Base-by-base conservation (phyloP, 768 basidiomycete species). In the Symmetrospora coprosmae region DNA sequence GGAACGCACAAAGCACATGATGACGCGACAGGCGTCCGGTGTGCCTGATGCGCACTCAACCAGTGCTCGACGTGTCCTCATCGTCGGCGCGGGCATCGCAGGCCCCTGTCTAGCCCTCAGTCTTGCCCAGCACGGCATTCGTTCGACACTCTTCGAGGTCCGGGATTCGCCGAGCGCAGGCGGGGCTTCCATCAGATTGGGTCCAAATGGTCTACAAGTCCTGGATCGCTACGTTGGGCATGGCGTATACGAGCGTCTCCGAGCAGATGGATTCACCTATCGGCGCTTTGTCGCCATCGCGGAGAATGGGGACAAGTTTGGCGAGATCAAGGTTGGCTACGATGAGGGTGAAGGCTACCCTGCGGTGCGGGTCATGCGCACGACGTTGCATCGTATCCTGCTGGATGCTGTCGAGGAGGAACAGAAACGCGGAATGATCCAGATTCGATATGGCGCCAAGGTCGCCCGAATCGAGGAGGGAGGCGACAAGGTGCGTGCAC, bases 61-160 rank as follows among this genome's bases (percentile, higher is more conserved):
- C n/a, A n/a, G n/a, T n/a, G n/a, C n/a, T n/a, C n/a, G n/a, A n/a
- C 61, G 28, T 33, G 53, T 40, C 25, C 35, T 52, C 16, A 61
- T 52, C 48, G 23, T 52, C 19, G 60, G 60, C 11, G 60, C 35
- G 2, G 60, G 53, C 33, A 46, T 34, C 19, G 61, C 62, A 41
- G 62, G 48, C 16, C 62, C 56, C 35, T 6, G 4, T 23, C n/a
- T 69, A 17, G 68, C 68, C 19, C 33, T 67, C 3, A 19, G 60
- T 27, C 58, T 69, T 4, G 67, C 67, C 17, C 37, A 46, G 5
- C 60, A 41, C 21, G 17, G 27, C 14, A 66, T 69, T 28, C 45
- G 47, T 1, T 66, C 68, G 7, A 69, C 67, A 25, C 37, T 69
- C 45, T 63, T 67, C 41, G 68, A 69, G 49, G 34, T 66, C 30